Base-by-base conservation (phyloP, 805 yeast species). In the Candida nanaspora region DNA sequence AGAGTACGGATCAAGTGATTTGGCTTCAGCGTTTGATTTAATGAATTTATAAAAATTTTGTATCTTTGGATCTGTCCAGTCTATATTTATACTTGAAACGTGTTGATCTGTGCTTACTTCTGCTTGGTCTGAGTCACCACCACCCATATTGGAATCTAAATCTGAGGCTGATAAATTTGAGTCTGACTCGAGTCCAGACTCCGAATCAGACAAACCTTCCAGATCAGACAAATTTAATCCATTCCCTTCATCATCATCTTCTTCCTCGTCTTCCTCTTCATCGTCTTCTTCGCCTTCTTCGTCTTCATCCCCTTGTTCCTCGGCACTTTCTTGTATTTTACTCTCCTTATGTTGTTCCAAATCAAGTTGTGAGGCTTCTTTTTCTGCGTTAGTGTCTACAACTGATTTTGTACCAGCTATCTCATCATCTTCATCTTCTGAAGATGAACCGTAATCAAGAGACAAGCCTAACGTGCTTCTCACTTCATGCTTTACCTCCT, bases 221-320 rank as follows among this genome's bases (percentile, higher is more conserved):
- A 48, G 30, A 36, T 48, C 52, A 4, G 52, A 48, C 10, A 43
- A 23, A 31, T 46, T 45, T 8, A 48, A 39, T 9, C 46, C 52
- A 19, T 36, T 40, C 14, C 22, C 32, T 27, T 45, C 34, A 38
- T 49, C 53, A 10, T 31, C 33, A 11, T 31, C 37, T 6, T 35
- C 23, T 9, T 44, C 53, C 2, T 42, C 49, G n/a, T 21, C 37
- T 11, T 28, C 43, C 11, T 31, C 9, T 4, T 35, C 6, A 35
- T 27, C n/a, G 18, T 25, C 21, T 23, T 35, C 38, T 14, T 26
- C 16, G 8, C 10, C 9, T 2, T 27, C 38, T 14, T 32, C 28
- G 14, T 26, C 38, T n/a, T 23, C 19, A 6, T 41, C 50, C 2
- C 38, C 47, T 21, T 21, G 10, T 16, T 38, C 13, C 19, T 33